Base-by-base conservation (phyloP, 1,139 yeast genomes). In the Debaryomyces udenii region DNA sequence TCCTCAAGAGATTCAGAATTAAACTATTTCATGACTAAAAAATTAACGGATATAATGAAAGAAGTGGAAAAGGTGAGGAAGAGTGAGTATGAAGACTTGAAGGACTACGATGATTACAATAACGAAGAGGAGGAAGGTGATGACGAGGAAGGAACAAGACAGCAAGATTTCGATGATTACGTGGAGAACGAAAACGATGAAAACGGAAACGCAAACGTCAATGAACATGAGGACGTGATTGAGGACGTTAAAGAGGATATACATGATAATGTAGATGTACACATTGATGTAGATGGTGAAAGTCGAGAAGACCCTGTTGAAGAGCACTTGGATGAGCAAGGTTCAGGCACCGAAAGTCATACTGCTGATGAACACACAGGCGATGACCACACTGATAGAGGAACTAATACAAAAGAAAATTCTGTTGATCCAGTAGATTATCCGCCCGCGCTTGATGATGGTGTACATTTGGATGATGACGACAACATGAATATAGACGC, bases 1-100 rank as follows among this genome's bases (percentile, higher is more conserved):
- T 62, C 60, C 6, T 45, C 57, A 2, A 56, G 76, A 40, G 76
- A 74, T 45, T 56, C 57, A 15, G 60, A 61, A 10, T 60, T 77
- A 50, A 61, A 64, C 23, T 64, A 60, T 31, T 76, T 76, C 47
- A 46, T 77, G 31, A 55, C 56, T 4, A 58, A 55, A 9, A 64
- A 65, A 30, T 56, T 74, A 37, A 49, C 55, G 3, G 56, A 54
- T 10, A 63, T 73, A 4, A 52, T 64, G 24, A 57, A 52, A 4
- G 61, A 61, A 23, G 66, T 73, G 6, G 68, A 61, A 31, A 47
- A 53, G 17, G 61, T 70, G 22, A 62, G 62, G 34, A 46, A 42
- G 32, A 54, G 51, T 39, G 68, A 61, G 35, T 40, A 48, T 31
- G 64, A 59, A 31, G 57, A 52, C 17, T 49, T 47, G 42, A 48